These are phyloP conservation scores for Colletotrichum higginsianum DNA, from an alignment of 2,329 filamentous ascomycete genomes.

Conservation along the genomic window DNA sequence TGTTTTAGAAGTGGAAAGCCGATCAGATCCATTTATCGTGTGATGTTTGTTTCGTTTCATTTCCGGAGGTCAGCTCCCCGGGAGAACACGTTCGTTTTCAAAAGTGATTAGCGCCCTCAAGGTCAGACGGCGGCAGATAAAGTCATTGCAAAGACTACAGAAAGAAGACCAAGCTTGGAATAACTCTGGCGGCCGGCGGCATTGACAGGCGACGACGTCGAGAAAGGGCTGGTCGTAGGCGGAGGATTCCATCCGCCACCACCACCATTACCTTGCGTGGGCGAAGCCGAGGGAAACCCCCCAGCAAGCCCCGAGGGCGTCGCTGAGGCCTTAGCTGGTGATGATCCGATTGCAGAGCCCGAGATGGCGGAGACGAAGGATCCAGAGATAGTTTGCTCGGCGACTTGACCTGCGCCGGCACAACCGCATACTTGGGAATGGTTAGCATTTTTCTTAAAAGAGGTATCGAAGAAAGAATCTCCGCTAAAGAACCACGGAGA, in stretches of 20 bases:
- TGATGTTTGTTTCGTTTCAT: background rate
- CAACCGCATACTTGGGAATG: conserved; percentile 31
- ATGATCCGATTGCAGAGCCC: conserved; percentile 19
- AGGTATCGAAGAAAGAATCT: accelerated
- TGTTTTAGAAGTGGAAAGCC: background rate
- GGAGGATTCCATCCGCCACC: conserved; percentile 27
- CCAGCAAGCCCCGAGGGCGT: conserved; percentile 19
- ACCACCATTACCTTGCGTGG: conserved; percentile 20
- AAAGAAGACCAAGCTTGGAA: background rate
- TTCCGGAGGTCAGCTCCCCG: background rate
- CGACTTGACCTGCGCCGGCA: conserved; percentile 19
- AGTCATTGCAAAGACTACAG: background rate
- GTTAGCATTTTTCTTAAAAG: background rate
- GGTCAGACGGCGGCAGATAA: background rate
- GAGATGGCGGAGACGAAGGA: conserved; percentile 32
- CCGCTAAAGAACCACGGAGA: background rate
- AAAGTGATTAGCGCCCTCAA: background rate
- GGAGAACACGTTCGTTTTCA: no score
- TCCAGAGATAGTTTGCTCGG: conserved; percentile 23
- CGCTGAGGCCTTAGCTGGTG: conserved; percentile 14
- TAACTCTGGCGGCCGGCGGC: conserved; percentile 12
- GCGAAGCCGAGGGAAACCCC: conserved; percentile 6
- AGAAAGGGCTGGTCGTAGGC: conserved; percentile 18
- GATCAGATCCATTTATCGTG: no score
- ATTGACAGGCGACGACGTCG: conserved; percentile 30